Base-by-base conservation (phyloP, 2,329 filamentous ascomycete genomes). In the Neopestalotiopsis sp. region DNA sequence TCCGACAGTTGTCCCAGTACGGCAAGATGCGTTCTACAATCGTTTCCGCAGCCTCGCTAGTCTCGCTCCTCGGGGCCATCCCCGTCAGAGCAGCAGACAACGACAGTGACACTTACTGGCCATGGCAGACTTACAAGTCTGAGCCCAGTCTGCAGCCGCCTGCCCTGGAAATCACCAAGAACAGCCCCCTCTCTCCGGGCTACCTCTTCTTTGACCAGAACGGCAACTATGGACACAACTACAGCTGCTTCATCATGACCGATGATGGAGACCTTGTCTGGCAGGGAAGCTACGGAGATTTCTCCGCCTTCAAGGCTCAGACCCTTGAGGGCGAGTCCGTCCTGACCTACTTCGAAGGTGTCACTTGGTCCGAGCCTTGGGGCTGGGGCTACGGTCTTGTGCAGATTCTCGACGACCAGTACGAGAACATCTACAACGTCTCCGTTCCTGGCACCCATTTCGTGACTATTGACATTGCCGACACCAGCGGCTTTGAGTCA, bases 311-410 rank as follows among this genome's bases (percentile, higher is more conserved):
- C 61, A 73, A 71, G 0, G 74, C 76, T 0, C 79, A 80, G 65
- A 73, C 57, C 0, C 71, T 79, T 20, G 70, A 76, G n/a, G 77
- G 76, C 12, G 73, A 76, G 40, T 73, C 76, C 3, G 76, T 76
- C n/a, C 42, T 80, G 2, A 79, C 78, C 0, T 70, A 75, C 32
- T 80, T 76, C 73, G 73, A 74, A 3, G 78, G 79, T 5, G 65
- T 68, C 2, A 73, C 73, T 10, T 67, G 74, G 61, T 14, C 74
- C 42, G 70, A 74, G 57, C 75, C 75, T 1, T 76, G 70, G 3
- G 75, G 75, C 9, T 76, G 76, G 58, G 79, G 79, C 1, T 77
- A 78, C 17, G 79, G 79, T 20, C 72, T 79, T 13, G 70, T 78
- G 3, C 66, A 79, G 32, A 71, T 79, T 12, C 74, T 78, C 32